Percentiles rank a stretch among this genome's conserved stretches.
Evolutionary conservation across 345 rosid genomes (phyloP).

Genomic region (Syzygium aromaticum): DNA sequence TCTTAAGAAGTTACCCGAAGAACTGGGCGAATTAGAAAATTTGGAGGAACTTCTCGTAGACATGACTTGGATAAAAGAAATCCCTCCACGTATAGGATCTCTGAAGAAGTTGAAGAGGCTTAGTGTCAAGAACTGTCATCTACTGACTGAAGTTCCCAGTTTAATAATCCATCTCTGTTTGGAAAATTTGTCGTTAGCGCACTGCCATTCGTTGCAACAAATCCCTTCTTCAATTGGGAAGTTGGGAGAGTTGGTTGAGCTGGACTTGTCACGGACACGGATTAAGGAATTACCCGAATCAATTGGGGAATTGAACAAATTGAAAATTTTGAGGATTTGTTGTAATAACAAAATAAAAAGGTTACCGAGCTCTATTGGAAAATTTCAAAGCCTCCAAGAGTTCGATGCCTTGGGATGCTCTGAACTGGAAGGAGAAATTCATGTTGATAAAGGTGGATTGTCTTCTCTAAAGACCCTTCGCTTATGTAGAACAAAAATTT

Average conservation of each 20-base stretch:
- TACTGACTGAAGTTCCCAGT: no score
- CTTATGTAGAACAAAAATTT: not conserved
- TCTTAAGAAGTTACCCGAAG: not conserved
- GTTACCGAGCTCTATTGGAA: not conserved
- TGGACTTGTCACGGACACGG: fast-evolving
- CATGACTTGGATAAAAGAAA: not conserved
- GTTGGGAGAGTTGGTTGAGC: not conserved
- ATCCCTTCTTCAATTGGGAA: not conserved
- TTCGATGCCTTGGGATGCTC: not conserved
- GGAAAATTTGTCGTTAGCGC: not conserved
- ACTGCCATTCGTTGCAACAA: not conserved
- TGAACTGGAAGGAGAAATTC: no score
- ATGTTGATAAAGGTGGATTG: no score
- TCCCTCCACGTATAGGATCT: not conserved
- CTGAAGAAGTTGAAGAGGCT: not conserved
- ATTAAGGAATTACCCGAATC: not conserved
- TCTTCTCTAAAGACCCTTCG: not conserved
- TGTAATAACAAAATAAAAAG: not conserved
- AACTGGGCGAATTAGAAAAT: not conserved
- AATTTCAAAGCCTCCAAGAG: not conserved
- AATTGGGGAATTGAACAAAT: not conserved
- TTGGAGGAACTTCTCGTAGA: not conserved
- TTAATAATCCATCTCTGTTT: not conserved
- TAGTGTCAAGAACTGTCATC: fast-evolving
- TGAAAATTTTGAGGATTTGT: not conserved